Conservation (phyloP, 225 moss, liverwort and hornwort genomes). For the Anthoceros angustus region DNA sequence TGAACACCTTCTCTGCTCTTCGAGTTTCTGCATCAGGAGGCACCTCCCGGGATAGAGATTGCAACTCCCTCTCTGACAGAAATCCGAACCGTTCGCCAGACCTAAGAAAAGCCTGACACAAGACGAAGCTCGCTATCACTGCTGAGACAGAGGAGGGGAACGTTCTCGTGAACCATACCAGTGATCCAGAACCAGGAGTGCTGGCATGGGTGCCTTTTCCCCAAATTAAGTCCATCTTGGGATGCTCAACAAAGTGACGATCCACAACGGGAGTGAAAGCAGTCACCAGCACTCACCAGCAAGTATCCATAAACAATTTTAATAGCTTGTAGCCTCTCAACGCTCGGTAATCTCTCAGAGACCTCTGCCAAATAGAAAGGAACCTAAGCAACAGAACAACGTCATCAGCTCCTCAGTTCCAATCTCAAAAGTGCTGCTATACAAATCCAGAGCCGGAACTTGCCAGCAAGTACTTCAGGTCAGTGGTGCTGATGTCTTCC, state of each 20-base stretch:
- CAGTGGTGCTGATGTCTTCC: conserved; percentile 78
- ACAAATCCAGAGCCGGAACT: background rate
- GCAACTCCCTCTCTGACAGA: conserved; percentile 52
- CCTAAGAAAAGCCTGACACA: conserved; percentile 51
- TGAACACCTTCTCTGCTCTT: conserved; percentile 60
- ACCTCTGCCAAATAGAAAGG: conserved; percentile 86
- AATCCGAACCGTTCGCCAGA: conserved; percentile 69
- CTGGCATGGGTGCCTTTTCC: background rate
- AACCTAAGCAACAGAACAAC: conserved; percentile 27
- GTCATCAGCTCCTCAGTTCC: background rate
- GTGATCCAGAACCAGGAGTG: too few species aligned
- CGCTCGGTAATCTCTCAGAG: conserved; percentile 47
- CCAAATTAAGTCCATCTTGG: too few species aligned
- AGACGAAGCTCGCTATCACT: background rate
- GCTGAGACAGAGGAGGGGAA: background rate
- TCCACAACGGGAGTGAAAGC: background rate
- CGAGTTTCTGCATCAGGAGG: conserved; percentile 48
- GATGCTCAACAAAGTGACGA: too few species aligned
- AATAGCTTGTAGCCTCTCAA: conserved; percentile 42
- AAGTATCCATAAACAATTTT: conserved; percentile 41
- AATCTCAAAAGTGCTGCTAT: background rate
- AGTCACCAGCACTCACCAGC: conserved; percentile 26
- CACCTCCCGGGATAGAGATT: conserved; percentile 56
- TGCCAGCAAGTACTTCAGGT: conserved; percentile 87
- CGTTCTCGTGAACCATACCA: background rate